Conservation (phyloP, 306 rosid species). For the Trifolium repens region DNA sequence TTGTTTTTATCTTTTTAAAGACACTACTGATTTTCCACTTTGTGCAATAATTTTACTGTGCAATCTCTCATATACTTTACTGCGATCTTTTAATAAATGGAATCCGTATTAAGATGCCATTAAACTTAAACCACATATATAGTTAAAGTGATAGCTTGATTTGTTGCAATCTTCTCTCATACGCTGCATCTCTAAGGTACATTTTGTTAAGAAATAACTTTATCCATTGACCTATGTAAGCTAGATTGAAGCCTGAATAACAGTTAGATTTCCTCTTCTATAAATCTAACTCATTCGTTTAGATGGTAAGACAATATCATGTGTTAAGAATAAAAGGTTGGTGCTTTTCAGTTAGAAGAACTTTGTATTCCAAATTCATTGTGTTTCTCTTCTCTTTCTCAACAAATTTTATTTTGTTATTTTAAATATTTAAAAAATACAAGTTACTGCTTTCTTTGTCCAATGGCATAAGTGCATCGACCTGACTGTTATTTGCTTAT, state of each 20-base stretch:
- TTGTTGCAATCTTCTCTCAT: not conserved
- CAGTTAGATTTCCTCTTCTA: not conserved
- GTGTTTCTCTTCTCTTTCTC: conserved; percentile 19
- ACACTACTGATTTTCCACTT: conserved; percentile 4
- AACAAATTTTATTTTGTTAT: conserved; percentile 4
- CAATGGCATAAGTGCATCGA: conserved; percentile 25
- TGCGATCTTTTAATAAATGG: not conserved
- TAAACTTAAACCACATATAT: conserved; percentile 13
- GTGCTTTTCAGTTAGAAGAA: conserved; percentile 9
- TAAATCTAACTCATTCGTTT: conserved; percentile 20
- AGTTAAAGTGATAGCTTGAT: conserved; percentile 9
- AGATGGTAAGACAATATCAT: conserved; percentile 7
- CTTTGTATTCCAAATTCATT: conserved; percentile 25
- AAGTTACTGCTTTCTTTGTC: conserved; percentile 16
- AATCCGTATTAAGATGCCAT: not conserved
- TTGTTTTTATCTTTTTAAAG: conserved; percentile 18
- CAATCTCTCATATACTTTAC: conserved; percentile 7
- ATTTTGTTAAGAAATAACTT: not conserved
- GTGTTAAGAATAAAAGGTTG: conserved; percentile 7
- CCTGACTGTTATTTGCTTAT: not conserved
- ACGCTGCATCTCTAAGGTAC: conserved; percentile 13
- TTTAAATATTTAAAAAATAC: not conserved
- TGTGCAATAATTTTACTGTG: conserved; percentile 7
- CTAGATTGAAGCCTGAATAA: conserved; percentile 6
- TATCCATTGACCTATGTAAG: not conserved